Evolutionary conservation across 2,329 filamentous ascomycete species (phyloP).

Genomic region (Aspergillus texensis): DNA sequence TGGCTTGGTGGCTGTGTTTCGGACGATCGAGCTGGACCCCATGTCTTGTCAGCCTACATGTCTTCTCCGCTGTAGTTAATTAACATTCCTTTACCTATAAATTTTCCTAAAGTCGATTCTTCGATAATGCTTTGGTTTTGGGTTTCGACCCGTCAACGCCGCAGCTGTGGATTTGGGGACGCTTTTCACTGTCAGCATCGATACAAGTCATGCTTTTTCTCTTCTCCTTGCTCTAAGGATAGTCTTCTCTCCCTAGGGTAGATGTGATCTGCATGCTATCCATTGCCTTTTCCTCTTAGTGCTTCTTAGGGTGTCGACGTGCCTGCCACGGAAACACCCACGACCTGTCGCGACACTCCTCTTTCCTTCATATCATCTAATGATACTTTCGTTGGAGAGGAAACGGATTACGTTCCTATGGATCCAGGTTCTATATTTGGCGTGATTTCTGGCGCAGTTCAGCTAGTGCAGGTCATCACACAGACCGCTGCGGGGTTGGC

Average conservation of each 20-base stretch:
- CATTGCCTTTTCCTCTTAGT: background rate
- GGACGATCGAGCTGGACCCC: background rate
- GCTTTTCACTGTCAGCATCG: background rate
- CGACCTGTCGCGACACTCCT: background rate
- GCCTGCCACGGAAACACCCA: background rate
- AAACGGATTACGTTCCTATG: slow-evolving; percentile 21
- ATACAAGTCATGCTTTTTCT: background rate
- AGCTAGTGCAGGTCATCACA: slow-evolving; percentile 37
- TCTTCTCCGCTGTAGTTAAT: background rate
- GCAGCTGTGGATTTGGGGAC: background rate
- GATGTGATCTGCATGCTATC: background rate
- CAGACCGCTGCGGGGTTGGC: slow-evolving; percentile 37
- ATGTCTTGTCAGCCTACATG: background rate
- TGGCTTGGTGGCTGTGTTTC: background rate
- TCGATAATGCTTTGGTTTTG: background rate
- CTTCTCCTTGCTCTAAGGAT: background rate
- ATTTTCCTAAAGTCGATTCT: background rate
- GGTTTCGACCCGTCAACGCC: background rate
- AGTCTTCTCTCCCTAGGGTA: background rate
- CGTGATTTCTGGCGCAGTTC: slow-evolving; percentile 35
- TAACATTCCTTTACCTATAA: background rate
- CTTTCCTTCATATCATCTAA: background rate
- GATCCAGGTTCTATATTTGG: slow-evolving; percentile 41
- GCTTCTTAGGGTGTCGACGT: background rate
- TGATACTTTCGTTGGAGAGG: background rate